Evolutionary conservation across 192 early-diverging fungal species (phyloP).

Genomic region (Phlyctochytrium arcticum): DNA sequence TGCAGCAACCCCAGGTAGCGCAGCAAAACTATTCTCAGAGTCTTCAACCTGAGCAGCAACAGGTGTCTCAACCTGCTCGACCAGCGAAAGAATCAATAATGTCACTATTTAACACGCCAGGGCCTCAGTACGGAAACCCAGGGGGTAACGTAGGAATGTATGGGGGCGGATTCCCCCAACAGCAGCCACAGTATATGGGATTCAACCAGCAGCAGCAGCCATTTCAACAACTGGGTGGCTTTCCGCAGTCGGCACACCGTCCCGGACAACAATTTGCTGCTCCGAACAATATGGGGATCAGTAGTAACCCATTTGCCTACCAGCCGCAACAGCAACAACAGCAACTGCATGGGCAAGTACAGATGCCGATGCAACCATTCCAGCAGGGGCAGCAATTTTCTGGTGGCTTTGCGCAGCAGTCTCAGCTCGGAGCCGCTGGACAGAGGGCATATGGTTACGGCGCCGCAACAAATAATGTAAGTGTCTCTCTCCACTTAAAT

Average conservation of each 20-base stretch:
- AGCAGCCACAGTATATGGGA: not conserved
- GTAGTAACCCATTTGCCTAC: conserved; percentile 12
- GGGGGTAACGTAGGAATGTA: not conserved
- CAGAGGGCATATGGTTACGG: conserved; percentile 1
- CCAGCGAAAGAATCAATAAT: conserved; percentile 33
- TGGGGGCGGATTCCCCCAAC: not conserved
- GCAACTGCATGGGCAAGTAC: conserved; percentile 17
- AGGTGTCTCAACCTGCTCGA: not conserved
- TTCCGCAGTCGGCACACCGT: not conserved
- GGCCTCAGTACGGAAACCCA: not conserved
- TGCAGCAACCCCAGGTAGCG: not conserved
- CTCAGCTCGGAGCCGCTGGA: too few relatives aligned
- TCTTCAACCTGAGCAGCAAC: not conserved
- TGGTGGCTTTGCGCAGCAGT: too few relatives aligned
- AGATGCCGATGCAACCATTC: not conserved
- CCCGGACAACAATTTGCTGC: too few relatives aligned
- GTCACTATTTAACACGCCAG: conserved; percentile 32
- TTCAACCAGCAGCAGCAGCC: conserved; percentile 7
- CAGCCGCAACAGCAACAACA: conserved; percentile 16
- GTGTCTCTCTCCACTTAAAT: conserved; percentile 1
- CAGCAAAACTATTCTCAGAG: not conserved
- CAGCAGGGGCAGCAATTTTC: not conserved
- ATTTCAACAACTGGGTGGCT: not conserved
- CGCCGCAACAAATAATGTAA: not conserved
- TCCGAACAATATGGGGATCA: not conserved